Evolutionary conservation across 1,139 yeast species (phyloP), one percentile per base, ranked within the genome.

Genomic region (Blastobotrys elegans): DNA sequence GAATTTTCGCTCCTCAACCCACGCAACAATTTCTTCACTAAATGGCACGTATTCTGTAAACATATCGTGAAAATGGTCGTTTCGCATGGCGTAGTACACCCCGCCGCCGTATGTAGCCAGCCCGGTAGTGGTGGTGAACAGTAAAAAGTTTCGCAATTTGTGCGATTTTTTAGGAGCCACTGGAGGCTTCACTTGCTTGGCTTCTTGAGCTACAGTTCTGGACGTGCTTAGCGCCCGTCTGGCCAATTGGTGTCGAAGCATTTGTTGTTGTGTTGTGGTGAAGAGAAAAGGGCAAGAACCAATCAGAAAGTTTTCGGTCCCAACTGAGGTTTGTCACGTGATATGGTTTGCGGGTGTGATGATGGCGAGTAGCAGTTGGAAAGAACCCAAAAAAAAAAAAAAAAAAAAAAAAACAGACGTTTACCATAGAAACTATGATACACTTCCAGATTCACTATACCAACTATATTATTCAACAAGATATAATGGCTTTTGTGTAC

Each of bases 1-100:
- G 50, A 67, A 63, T 55, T 62, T 64, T 48, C 68, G 67, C 60
- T 71, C 70, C 54, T 81, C 85, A 44, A 76, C 67, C 18, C 64
- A 59, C 46, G 76, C 76, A 22, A 81, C 72, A 22, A 76, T 64
- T 26, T 67, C 64, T 56, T 79, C 82, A 32, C 80, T 83, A 44
- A 73, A 71, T 20, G 90, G 90, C 36, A 82, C 75, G 50, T 75
- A 76, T 51, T 79, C 81, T 22, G 79, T 70, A 63, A 79, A 81
- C 33, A 71, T 53, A 50, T 70, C 72, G 56, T 67, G 69, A 56
- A 69, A 64, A 21, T 58, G 57, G 54, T 71, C 74, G 52, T 67
- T 59, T 37, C 61, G 53, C 33, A 68, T 55, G 14, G 74, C 56
- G 51, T 61, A 63, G 58, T 62, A 69, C 18, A 67, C 65, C 8